Evolutionary conservation across 495 filamentous ascomycete species (phyloP), one percentile per base, ranked within the genome.

Genomic region (Neurospora sp.): DNA sequence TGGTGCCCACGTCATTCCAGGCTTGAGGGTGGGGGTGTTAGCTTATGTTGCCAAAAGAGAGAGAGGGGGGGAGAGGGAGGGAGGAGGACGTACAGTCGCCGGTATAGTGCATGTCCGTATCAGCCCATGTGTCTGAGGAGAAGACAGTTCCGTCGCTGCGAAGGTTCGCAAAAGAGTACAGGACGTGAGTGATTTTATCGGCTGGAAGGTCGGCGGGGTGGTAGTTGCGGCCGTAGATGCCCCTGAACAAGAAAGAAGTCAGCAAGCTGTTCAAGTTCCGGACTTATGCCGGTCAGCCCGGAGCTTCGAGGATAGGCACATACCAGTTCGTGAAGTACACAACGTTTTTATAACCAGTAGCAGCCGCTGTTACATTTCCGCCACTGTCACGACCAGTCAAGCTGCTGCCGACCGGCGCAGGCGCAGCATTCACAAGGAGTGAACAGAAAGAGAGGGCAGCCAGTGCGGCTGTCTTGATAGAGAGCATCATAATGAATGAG

Each of bases 81-180:
- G 43, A 6, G 39, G 59, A 10, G 19, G 17, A 74, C 84, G 75
- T 79, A 84, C 84, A 83, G 70, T 86, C 84, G 5, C 69, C 73
- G 3, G 79, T 62, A 76, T 94, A 96, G 82, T 95, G 93, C 80
- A 94, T 95, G 66, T 97, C 87, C 3, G 84, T 80, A 78, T 94
- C 92, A 4, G 90, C 85, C 77, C 83, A 90, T 1, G 78, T 72
- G 75, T 91, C 89, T 0, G 87, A 79, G 42, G 83, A 82, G 73
- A 86, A 93, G 83, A 97, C 94, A 81, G 94, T 90, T 31, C 95
- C 95, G 39, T 92, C 91, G 0, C 90, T 84, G 0, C 87, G 86
- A n/a, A 97, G 82, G 79, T 97, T 95, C 73, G 92, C 93, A 79
- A 98, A 98, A 39, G 94, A 87, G 80, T 97, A 97, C 8, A 97